Conservation (phyloP, 441 rosid species). For the Flueggea neowawraea region DNA sequence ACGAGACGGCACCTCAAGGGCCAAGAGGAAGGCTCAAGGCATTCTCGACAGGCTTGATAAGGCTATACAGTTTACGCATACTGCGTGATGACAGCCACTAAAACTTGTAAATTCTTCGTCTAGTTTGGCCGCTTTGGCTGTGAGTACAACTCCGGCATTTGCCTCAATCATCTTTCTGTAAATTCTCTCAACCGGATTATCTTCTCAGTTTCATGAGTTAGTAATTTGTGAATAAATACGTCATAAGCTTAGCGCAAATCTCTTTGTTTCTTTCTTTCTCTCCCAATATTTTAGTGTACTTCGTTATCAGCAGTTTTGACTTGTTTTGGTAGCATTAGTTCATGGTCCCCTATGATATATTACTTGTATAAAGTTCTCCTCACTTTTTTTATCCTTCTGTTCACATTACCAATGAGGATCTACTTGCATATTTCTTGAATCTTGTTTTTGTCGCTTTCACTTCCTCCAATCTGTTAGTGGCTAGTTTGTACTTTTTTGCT, state of each 20-base stretch:
- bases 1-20: constrained; percentile 80
- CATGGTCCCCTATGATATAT: not conserved
- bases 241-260: constrained; percentile 17
- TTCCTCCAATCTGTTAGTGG: no score
- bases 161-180: constrained; percentile 28
- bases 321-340: constrained; percentile 15
- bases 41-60: constrained; percentile 74
- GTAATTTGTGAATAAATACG: constrained; percentile 39
- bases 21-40: constrained; percentile 82
- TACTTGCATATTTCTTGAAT: no score
- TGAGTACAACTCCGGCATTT: constrained; percentile 8
- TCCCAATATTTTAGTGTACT: constrained; percentile 3
- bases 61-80: constrained; percentile 70
- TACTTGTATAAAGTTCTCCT: not conserved
- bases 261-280: not conserved
- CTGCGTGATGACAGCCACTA: constrained; percentile 50
- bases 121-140: constrained; percentile 10
- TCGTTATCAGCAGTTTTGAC: constrained; percentile 9
- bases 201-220: constrained; percentile 23
- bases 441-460: no score
- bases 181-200: constrained; percentile 29
- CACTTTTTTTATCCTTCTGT: no score
- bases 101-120: constrained; percentile 53
- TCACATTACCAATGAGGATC: no score
- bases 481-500: no score